These are phyloP conservation scores for Capsella rubella DNA, from an alignment of 441 rosid species.

Conservation along the genomic window DNA sequence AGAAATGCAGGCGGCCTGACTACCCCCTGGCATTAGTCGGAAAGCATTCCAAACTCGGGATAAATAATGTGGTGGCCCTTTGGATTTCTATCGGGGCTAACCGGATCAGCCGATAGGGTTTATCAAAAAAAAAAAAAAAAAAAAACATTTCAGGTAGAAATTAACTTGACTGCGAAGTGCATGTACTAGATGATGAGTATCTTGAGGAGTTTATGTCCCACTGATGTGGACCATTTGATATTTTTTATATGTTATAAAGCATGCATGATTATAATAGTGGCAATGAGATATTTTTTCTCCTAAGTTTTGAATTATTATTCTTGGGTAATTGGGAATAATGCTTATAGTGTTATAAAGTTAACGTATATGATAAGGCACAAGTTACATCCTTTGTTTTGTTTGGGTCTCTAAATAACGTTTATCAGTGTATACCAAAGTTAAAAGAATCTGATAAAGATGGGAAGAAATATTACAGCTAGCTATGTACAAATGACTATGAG, in stretches of 20 bases:
- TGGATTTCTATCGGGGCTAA: too few species aligned
- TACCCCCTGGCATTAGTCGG: too few species aligned
- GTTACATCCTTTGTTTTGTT: too few species aligned
- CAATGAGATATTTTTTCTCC: conserved; percentile 17
- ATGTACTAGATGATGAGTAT: neutral
- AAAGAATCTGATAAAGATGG: neutral
- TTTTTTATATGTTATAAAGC: neutral
- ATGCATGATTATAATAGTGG: conserved; percentile 8
- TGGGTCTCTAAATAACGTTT: neutral
- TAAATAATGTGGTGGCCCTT: too few species aligned
- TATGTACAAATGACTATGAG: neutral
- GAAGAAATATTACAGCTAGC: neutral
- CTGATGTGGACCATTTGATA: conserved; percentile 15
- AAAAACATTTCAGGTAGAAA: conserved; percentile 21
- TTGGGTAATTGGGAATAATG: conserved; percentile 5
- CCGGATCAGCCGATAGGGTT: too few species aligned
- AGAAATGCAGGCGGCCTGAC: too few species aligned
- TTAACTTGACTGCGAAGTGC: conserved; percentile 20
- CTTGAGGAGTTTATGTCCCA: conserved; percentile 1
- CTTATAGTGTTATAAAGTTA: neutral
- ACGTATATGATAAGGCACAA: conserved; percentile 11
- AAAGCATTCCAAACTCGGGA: too few species aligned
- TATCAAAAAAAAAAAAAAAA: too few species aligned
- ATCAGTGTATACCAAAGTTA: neutral
- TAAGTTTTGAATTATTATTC: neutral